Evolutionary conservation across 2,329 filamentous ascomycete species (phyloP).

Genomic region (Geosmithia flava): DNA sequence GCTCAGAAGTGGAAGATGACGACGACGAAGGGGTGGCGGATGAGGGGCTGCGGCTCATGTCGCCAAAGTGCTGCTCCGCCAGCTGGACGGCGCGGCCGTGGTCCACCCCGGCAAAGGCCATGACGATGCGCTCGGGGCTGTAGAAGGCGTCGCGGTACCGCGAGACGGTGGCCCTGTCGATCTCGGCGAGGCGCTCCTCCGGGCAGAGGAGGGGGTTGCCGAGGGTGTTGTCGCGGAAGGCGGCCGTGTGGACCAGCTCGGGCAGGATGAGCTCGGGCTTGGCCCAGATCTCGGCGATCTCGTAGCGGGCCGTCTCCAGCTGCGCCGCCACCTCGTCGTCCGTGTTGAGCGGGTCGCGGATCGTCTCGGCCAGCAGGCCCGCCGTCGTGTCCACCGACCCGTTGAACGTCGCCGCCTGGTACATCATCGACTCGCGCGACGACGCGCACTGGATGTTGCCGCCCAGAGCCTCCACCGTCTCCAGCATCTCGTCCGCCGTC

Average conservation of each 20-base stretch:
- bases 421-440: slow-evolving; percentile 93
- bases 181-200: slow-evolving; percentile 63
- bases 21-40: no score
- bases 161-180: slow-evolving; percentile 61
- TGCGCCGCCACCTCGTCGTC: slow-evolving; percentile 80
- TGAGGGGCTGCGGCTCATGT: slow-evolving; percentile 49
- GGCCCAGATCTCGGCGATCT: slow-evolving; percentile 94
- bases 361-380: slow-evolving; percentile 82
- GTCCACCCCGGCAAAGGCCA: slow-evolving; percentile 86
- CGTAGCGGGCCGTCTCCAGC: slow-evolving; percentile 83
- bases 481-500: slow-evolving; percentile 73
- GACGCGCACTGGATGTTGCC: slow-evolving; percentile 97
- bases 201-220: slow-evolving; percentile 91
- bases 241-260: slow-evolving; percentile 88
- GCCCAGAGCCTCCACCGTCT: slow-evolving; percentile 75
- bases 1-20: slow-evolving; percentile 15
- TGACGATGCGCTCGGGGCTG: slow-evolving; percentile 79
- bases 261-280: slow-evolving; percentile 94
- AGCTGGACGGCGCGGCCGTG: slow-evolving; percentile 70
- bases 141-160: slow-evolving; percentile 78
- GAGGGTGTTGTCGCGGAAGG: slow-evolving; percentile 90
- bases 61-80: slow-evolving; percentile 78
- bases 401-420: slow-evolving; percentile 97
- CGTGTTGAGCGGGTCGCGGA: slow-evolving; percentile 73
- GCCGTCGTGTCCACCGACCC: slow-evolving; percentile 73